Evolutionary conservation across 306 rosid species (phyloP), one percentile per base, ranked within the genome.

Genomic region (Malus fusca): DNA sequence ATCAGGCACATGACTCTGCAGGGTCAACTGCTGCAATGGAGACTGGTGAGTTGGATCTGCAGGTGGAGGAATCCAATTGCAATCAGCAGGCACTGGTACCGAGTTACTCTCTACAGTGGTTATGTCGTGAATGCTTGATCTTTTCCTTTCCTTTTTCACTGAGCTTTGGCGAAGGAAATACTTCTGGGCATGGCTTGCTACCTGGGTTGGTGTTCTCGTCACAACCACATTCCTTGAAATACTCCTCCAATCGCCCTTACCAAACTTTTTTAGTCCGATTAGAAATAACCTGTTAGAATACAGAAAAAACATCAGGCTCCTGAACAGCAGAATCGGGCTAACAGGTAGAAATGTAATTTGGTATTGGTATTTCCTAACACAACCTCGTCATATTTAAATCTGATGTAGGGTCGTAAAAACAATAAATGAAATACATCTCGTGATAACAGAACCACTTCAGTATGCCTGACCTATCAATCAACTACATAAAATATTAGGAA

Each of bases 241-340:
- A 83, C 98, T 93, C 82, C 97, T 91, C 98, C 98, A 94, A 79
- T 94, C 98, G n/a, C 98, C 98, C 85, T 86, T 94, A 0, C 98
- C 98, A 55, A 69, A 94, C 75, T 79, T 80, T 13, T 69, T 65
- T 1, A 94, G 86, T 79, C 98, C 98, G 42, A 83, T 42, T 1
- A 94, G 90, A 70, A 94, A 94, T 48, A 86, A 19, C 87, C 98
- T 94, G 87, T 71, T 18, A 71, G 19, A 72, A 35, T 4, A 19
- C 1, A 5, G 21, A 30, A 12, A 23, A 56, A 37, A 37, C 42
- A 51, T 75, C 75, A 79, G 61, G 37, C 6, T 40, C 62, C 59
- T 55, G 4, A 52, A 46, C 15, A 18, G 18, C 19, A 26, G 2
- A 62, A 28, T 42, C 58, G 19, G 18, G 17, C 69, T 35, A 37